Evolutionary conservation across 257 asterid genomes (phyloP).

Genomic region (Salvia hispanica): DNA sequence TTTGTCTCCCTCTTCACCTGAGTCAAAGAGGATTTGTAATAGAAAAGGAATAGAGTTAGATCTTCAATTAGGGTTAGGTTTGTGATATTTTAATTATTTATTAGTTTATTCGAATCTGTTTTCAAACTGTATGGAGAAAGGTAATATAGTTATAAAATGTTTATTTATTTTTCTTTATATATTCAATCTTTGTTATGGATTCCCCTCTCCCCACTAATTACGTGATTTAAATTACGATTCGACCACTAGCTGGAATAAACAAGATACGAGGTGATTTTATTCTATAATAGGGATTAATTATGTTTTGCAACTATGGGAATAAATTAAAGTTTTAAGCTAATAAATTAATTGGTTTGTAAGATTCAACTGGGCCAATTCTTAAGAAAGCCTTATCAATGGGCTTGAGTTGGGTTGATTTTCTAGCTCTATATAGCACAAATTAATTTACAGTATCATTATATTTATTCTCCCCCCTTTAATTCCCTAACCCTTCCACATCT

Average conservation of each 20-base stretch:
- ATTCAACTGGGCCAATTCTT: no score
- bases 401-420: background rate
- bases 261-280: background rate
- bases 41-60: constrained; percentile 47
- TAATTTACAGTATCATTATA: no score
- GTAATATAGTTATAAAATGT: background rate
- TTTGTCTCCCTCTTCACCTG: constrained; percentile 32
- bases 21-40: constrained; percentile 34
- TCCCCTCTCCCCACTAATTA: no score
- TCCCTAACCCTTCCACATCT: no score
- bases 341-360: no score
- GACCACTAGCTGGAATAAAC: background rate
- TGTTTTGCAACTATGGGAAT: no score
- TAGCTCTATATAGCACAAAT: no score
- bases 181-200: background rate
- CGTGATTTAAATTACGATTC: background rate
- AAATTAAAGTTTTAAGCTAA: no score
- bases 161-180: background rate
- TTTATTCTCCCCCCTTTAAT: no score
- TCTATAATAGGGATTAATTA: background rate
- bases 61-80: constrained; percentile 64
- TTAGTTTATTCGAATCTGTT: constrained; percentile 9
- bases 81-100: constrained; percentile 25
- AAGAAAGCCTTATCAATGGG: background rate
- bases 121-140: background rate